Evolutionary conservation across 768 basidiomycete genomes (phyloP).

Genomic region (Tulasnella calospora): DNA sequence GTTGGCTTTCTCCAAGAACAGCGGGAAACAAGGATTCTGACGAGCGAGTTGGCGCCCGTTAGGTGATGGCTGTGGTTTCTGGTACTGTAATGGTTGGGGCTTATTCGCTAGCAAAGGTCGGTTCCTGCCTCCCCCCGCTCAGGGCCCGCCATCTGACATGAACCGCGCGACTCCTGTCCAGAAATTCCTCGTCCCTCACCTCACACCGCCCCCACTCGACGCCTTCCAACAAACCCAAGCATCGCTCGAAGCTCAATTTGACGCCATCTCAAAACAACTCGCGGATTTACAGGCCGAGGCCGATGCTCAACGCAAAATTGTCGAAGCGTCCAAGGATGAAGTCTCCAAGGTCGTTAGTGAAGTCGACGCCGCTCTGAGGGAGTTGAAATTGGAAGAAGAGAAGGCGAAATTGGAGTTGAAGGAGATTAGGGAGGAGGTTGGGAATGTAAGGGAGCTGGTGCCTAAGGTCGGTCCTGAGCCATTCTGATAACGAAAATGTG

Average conservation of each 20-base stretch:
- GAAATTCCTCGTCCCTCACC: constrained; percentile 89
- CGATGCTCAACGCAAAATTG: constrained; percentile 59
- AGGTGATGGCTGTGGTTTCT: constrained; percentile 92
- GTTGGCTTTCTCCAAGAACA: constrained; percentile 34
- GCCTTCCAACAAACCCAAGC: constrained; percentile 87
- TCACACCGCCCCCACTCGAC: constrained; percentile 79
- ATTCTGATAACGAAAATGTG: constrained; percentile 59
- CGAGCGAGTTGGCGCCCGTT: constrained; percentile 7
- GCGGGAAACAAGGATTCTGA: background rate
- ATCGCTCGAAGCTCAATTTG: constrained; percentile 81
- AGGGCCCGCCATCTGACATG: background rate
- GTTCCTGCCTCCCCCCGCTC: constrained; percentile 28
- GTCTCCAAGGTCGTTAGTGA: constrained; percentile 68
- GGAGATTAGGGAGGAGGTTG: constrained; percentile 86
- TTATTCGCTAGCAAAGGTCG: constrained; percentile 69
- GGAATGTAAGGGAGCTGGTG: constrained; percentile 82
- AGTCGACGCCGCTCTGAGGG: constrained; percentile 64
- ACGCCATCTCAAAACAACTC: constrained; percentile 75
- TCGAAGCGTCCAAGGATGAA: constrained; percentile 69
- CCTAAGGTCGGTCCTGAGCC: constrained; percentile 61
- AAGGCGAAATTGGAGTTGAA: constrained; percentile 83
- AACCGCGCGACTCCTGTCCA: constrained; percentile 34
- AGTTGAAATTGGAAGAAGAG: constrained; percentile 72
- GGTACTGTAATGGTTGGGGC: constrained; percentile 80
- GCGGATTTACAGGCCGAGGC: constrained; percentile 78